Evolutionary conservation across 2,329 filamentous ascomycete genomes (phyloP).

Genomic region (Cladophialophora chaetospira): DNA sequence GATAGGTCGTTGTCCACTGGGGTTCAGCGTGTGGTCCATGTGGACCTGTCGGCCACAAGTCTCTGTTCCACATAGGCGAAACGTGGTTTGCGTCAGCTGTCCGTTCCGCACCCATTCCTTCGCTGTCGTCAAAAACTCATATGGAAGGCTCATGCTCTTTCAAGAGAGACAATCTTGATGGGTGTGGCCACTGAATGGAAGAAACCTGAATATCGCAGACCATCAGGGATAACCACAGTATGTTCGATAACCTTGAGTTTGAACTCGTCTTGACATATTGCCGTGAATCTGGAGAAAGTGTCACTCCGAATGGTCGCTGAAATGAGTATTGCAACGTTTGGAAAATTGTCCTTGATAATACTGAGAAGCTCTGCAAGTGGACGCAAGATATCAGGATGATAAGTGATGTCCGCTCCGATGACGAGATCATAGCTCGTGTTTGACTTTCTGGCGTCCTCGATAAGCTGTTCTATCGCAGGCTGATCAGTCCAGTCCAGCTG

Average conservation of each 20-base stretch:
- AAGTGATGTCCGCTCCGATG: constrained; percentile 33
- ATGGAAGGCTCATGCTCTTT: too few relatives aligned
- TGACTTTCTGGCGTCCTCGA: constrained; percentile 12
- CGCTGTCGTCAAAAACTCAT: too few relatives aligned
- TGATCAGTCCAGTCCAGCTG: constrained; percentile 30
- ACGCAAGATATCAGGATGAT: constrained; percentile 31
- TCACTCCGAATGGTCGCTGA: constrained; percentile 64
- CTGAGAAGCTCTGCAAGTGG: constrained; percentile 28
- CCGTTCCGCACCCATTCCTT: too few relatives aligned
- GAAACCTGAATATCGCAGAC: constrained; percentile 49
- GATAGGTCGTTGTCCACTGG: too few relatives aligned
- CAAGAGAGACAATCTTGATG: constrained; percentile 28
- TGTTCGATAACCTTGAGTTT: constrained; percentile 43
- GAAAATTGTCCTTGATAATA: constrained; percentile 20
- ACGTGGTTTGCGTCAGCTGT: too few relatives aligned
- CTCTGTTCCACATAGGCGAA: too few relatives aligned
- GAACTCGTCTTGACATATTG: constrained; percentile 51
- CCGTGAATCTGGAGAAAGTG: constrained; percentile 61
- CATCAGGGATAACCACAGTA: constrained; percentile 45
- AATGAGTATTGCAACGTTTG: constrained; percentile 53
- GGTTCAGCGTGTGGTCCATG: too few relatives aligned
- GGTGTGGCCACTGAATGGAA: constrained; percentile 43
- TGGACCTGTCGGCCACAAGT: too few relatives aligned
- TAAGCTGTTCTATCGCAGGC: constrained; percentile 21
- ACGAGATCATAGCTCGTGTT: constrained; percentile 20